Percentiles rank a stretch among this genome's conserved stretches.
These are phyloP conservation scores for Vanderwaltozyma polyspora DNA, from an alignment of 805 yeast species.

Conservation along the genomic window DNA sequence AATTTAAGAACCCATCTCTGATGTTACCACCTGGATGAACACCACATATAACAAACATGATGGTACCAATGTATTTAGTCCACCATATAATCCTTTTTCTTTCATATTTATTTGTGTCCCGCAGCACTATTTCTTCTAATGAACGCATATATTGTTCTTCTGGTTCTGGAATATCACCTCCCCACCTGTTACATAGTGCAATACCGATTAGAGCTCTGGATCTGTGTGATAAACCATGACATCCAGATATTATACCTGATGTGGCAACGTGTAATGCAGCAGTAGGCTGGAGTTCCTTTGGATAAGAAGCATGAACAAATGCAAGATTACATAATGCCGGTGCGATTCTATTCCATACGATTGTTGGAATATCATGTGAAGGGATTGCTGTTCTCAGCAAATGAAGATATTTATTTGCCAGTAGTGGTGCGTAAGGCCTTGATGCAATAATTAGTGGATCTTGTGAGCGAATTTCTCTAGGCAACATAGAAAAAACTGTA, in stretches of 20 bases:
- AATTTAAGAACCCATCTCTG: slow-evolving; percentile 34
- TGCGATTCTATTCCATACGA: slow-evolving; percentile 47
- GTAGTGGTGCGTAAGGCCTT: slow-evolving; percentile 57
- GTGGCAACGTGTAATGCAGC: slow-evolving; percentile 65
- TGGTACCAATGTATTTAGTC: slow-evolving; percentile 61
- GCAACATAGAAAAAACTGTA: slow-evolving; percentile 50
- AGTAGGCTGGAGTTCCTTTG: slow-evolving; percentile 64
- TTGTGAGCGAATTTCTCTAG: slow-evolving; percentile 45
- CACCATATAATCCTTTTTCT: slow-evolving; percentile 49
- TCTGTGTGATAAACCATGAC: slow-evolving; percentile 65
- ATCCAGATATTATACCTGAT: slow-evolving; percentile 63
- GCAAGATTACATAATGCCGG: slow-evolving; percentile 67
- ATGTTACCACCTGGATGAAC: slow-evolving; percentile 75
- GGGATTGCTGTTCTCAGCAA: slow-evolving; percentile 51
- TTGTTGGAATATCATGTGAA: slow-evolving; percentile 40
- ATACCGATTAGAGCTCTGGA: slow-evolving; percentile 62
- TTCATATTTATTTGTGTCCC: slow-evolving; percentile 33
- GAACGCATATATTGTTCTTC: slow-evolving; percentile 37
- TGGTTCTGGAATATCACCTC: slow-evolving; percentile 56
- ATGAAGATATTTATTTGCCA: slow-evolving; percentile 45
- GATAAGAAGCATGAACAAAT: slow-evolving; percentile 66
- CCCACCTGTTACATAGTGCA: slow-evolving; percentile 73
- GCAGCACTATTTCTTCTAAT: slow-evolving; percentile 39
- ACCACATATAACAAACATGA: slow-evolving; percentile 70
- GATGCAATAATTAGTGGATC: slow-evolving; percentile 66